These are phyloP conservation scores for Umbelopsis sp. DNA, from an alignment of 371 early-diverging fungal species.

Conservation along the genomic window DNA sequence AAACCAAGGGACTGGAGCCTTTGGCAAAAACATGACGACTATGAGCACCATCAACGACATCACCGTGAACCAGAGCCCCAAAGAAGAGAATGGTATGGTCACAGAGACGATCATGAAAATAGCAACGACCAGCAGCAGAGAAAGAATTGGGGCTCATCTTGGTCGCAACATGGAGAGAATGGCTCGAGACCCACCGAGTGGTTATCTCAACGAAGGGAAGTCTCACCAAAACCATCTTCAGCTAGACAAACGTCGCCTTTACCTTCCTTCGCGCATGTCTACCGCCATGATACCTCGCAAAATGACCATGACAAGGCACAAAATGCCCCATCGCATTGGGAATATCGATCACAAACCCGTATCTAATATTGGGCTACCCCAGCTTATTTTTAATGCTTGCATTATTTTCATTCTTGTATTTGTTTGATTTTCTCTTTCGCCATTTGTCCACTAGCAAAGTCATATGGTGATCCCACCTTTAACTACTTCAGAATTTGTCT, in stretches of 20 bases:
- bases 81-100: constrained; percentile 8
- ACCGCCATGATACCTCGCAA: neutral
- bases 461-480: too few species aligned
- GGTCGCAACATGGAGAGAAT: neutral
- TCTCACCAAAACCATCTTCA: neutral
- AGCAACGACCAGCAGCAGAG: neutral
- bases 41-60: constrained; percentile 1
- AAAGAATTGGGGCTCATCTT: constrained; percentile 2
- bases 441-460: too few species aligned
- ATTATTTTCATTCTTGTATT: neutral
- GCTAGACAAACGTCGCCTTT: neutral
- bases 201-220: constrained; percentile 11
- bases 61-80: constrained; percentile 3
- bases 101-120: neutral
- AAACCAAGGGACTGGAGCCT: constrained; percentile 14
- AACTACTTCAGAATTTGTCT: too few species aligned
- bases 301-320: neutral
- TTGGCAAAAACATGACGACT: constrained; percentile 13
- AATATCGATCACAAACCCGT: constrained; percentile 1
- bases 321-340: constrained; percentile 5
- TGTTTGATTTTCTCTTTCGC: neutral
- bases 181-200: constrained; percentile 3
- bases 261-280: neutral
- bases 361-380: neutral
- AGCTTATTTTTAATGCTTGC: neutral